These are phyloP conservation scores for Wickerhamiella brachini DNA, from an alignment of 805 yeast species.

Conservation along the genomic window DNA sequence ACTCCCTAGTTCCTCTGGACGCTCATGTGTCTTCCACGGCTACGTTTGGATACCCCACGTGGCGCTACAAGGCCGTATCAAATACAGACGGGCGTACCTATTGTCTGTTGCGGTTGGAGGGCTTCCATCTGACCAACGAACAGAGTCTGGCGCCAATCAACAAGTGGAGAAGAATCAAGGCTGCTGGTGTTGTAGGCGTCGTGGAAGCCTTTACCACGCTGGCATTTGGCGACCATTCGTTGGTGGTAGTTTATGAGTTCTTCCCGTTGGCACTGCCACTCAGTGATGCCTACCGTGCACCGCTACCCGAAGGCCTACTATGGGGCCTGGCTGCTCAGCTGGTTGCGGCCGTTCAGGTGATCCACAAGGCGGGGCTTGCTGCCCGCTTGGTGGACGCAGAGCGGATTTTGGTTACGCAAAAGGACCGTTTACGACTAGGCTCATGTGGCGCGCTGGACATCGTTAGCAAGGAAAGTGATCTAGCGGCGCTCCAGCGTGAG, in stretches of 20 bases:
- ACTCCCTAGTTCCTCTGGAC: slow-evolving; percentile 75
- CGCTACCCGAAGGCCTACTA: slow-evolving; percentile 48
- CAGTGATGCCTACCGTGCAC: slow-evolving; percentile 42
- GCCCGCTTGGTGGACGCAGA: slow-evolving; percentile 48
- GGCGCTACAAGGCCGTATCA: slow-evolving; percentile 68
- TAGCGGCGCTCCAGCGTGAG: slow-evolving; percentile 28
- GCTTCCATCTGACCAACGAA: slow-evolving; percentile 36
- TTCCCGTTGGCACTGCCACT: slow-evolving; percentile 66
- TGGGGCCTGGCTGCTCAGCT: slow-evolving; percentile 74
- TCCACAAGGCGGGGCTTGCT: slow-evolving; percentile 52
- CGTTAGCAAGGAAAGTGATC: slow-evolving; percentile 29
- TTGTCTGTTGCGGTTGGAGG: slow-evolving; percentile 59
- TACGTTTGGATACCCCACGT: slow-evolving; percentile 42
- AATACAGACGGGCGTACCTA: slow-evolving; percentile 67
- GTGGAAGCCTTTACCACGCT: slow-evolving; percentile 78
- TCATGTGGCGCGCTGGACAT: slow-evolving; percentile 64
- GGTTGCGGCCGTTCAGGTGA: slow-evolving; percentile 47
- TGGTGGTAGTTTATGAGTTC: slow-evolving; percentile 72
- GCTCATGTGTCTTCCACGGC: slow-evolving; percentile 12
- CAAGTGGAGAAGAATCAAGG: slow-evolving; percentile 44
- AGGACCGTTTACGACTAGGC: slow-evolving; percentile 56
- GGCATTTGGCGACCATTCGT: slow-evolving; percentile 67
- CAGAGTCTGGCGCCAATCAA: slow-evolving; percentile 45
- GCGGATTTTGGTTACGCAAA: slow-evolving; percentile 59
- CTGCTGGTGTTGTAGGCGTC: slow-evolving; percentile 49